Evolutionary conservation across 257 asterid genomes (phyloP).

Genomic region (Striga asiatica): DNA sequence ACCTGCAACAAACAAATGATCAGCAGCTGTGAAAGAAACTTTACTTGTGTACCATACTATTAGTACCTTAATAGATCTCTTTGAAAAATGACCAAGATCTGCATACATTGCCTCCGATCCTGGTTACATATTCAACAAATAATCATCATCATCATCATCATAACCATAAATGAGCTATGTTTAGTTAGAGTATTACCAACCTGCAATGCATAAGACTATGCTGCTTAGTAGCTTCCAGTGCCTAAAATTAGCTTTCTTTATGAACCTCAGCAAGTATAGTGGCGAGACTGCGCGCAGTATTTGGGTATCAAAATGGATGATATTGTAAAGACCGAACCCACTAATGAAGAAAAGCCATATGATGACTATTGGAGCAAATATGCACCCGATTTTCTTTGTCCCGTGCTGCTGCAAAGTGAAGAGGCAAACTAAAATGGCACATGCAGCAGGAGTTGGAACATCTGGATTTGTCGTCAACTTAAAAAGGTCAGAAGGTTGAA

Average conservation of each 20-base stretch:
- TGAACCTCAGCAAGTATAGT: conserved; percentile 56
- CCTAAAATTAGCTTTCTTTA: conserved; percentile 36
- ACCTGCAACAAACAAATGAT: too few species aligned
- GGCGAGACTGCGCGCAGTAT: conserved; percentile 76
- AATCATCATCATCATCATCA: conserved; percentile 2
- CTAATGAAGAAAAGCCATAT: conserved; percentile 65
- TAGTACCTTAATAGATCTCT: conserved; percentile 73
- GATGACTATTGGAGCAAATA: conserved; percentile 84
- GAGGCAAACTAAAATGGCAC: conserved; percentile 74
- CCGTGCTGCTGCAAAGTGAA: conserved; percentile 87
- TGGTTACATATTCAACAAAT: conserved; percentile 25
- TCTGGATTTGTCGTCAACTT: conserved; percentile 32
- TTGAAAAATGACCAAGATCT: conserved; percentile 88
- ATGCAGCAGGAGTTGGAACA: conserved; percentile 76
- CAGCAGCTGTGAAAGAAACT: conserved; percentile 23
- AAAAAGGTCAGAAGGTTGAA: conserved; percentile 14
- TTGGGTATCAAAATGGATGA: conserved; percentile 29
- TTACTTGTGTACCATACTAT: background rate
- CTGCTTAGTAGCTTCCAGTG: conserved; percentile 79
- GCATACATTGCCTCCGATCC: conserved; percentile 92
- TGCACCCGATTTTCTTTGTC: conserved; percentile 59
- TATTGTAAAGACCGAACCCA: conserved; percentile 69
- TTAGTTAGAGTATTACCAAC: conserved; percentile 28
- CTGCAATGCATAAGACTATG: conserved; percentile 72
- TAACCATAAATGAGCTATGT: too few species aligned